Evolutionary conservation across 83 land plant species (phyloP), one percentile per base, ranked within the genome.

Genomic region (Diphasiastrum complanatum): DNA sequence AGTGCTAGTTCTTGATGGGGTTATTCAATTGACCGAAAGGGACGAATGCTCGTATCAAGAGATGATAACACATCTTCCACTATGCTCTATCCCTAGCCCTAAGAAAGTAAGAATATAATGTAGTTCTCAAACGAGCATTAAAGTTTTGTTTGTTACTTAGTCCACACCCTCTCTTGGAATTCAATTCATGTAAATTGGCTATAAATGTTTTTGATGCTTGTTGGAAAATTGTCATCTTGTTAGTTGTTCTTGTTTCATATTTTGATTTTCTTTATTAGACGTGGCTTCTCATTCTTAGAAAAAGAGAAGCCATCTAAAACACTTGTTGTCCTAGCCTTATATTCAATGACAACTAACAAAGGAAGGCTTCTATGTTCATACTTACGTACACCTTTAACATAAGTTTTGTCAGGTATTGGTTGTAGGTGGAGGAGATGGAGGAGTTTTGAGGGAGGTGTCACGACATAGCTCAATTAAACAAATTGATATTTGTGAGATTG

Each of bases 41-140:
- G 99, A 95, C 69, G 99, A 95, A 72, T 95, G 86, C 63, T 86
- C 97, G 20, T 95, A 95, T 65, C 99, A 95, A 71, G 99, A 95
- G 77, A 95, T 95, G 99, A 89, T 95, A 58, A 76, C 90, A 43
- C 99, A 95, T 63, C 83, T 95, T 33, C 99, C 99, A 3, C 87
- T 95, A 70, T 95, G 99, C 71, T 89, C 97, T n/a, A 82, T 90
- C 63, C 69, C 76, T 64, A 82, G 83, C 47, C 99, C 99, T 28
- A 82, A 82, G 74, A 84, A 54, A 76, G 99, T 89, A 49, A 20
- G 29, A 49, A 79, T 4, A 27, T 20, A 30, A 11, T 2, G 19
- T 63, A 48, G 8, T 5, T 20, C 16, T 46, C 22, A 24, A 45
- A 37, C 18, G 1, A 22, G 45, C 56, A 1, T 3, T 66, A 20